Percentiles rank a stretch among this genome's conserved stretches.
These are phyloP conservation scores for Evansstolkia leycettana DNA, from an alignment of 495 filamentous ascomycete species.

Conservation along the genomic window DNA sequence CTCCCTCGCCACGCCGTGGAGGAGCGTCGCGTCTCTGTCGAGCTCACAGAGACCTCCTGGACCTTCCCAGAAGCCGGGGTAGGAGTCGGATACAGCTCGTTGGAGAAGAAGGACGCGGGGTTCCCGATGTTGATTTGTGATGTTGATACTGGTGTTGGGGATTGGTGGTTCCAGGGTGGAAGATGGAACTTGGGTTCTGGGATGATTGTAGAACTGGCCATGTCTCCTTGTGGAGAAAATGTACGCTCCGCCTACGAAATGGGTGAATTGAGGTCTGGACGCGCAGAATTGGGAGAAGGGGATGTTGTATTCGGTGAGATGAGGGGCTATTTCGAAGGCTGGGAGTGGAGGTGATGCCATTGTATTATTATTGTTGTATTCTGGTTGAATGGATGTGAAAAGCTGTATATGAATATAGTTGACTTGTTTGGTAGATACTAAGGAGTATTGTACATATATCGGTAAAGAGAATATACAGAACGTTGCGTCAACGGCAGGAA, in stretches of 20 bases:
- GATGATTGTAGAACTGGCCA: background rate
- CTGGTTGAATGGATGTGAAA: background rate
- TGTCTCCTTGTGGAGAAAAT: conserved; percentile 24
- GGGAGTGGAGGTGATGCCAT: background rate
- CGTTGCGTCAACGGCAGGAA: too few species aligned
- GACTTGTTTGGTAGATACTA: background rate
- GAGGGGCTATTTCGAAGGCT: conserved; percentile 21
- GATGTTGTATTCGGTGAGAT: conserved; percentile 25
- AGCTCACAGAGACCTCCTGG: conserved; percentile 42
- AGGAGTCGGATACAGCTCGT: conserved; percentile 31
- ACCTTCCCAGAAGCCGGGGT: conserved; percentile 42
- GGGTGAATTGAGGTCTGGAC: conserved; percentile 19
- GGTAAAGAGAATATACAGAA: too few species aligned
- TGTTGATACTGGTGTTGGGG: background rate
- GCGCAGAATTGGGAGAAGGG: conserved; percentile 21
- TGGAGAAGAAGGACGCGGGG: conserved; percentile 40
- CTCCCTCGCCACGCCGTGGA: conserved; percentile 42
- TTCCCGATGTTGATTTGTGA: background rate
- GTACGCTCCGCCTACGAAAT: conserved; percentile 26
- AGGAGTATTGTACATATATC: too few species aligned
- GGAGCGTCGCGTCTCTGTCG: conserved; percentile 32
- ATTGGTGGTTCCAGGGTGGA: background rate
- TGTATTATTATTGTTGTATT: background rate
- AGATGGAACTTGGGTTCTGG: background rate
- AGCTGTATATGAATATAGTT: background rate